Evolutionary conservation across 345 rosid genomes (phyloP).

Genomic region (Streptanthus diversifolius): DNA sequence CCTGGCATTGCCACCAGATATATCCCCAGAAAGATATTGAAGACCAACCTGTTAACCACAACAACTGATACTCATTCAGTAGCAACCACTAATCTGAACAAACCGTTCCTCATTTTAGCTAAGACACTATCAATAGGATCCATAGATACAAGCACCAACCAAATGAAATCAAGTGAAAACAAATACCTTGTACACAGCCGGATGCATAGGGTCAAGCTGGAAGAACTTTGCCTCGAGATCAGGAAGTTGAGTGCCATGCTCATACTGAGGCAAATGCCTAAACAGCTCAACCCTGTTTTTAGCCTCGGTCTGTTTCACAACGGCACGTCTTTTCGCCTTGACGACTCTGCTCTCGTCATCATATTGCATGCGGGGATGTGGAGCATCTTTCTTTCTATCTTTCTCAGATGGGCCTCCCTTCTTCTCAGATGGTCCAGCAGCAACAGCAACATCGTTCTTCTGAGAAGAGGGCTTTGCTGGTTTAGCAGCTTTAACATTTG

Average conservation of each 20-base stretch:
- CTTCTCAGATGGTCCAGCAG: constrained; percentile 62
- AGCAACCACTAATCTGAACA: background rate
- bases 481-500: constrained; percentile 52
- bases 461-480: constrained; percentile 49
- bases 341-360: constrained; percentile 88
- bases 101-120: background rate
- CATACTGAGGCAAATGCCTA: constrained; percentile 97
- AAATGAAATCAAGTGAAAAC: background rate
- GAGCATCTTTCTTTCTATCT: constrained; percentile 91
- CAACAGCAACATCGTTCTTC: constrained; percentile 48
- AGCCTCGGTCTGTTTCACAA: constrained; percentile 85
- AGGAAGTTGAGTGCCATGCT: constrained; percentile 84
- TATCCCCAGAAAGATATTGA: constrained; percentile 79
- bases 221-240: constrained; percentile 80
- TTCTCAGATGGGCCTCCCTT: constrained; percentile 67
- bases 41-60: constrained; percentile 71
- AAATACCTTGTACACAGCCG: constrained; percentile 82
- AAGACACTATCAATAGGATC: background rate
- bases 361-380: constrained; percentile 94
- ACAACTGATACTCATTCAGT: constrained; percentile 14
- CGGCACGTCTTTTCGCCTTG: constrained; percentile 85
- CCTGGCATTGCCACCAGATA: constrained; percentile 89
- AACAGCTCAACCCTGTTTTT: constrained; percentile 88
- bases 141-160: background rate
- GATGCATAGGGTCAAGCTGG: constrained; percentile 88